These are phyloP conservation scores for Aristolochia fimbriata DNA, from an alignment of 164 flowering plant species.

Conservation along the genomic window DNA sequence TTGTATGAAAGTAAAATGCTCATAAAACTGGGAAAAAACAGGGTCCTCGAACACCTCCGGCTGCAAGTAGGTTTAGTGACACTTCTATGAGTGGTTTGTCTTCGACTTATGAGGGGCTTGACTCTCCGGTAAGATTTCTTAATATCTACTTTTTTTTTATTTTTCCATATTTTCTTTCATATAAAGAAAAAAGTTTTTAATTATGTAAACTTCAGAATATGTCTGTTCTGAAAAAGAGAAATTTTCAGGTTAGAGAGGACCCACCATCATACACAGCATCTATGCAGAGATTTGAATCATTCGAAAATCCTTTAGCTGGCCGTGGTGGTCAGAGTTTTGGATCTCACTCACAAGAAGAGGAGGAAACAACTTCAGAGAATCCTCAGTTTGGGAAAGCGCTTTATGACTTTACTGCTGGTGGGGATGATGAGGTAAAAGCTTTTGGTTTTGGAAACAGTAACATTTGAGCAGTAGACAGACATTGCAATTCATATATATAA, in stretches of 20 bases:
- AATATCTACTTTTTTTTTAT: conserved; percentile 1
- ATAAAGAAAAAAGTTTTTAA: no score
- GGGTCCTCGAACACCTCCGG: conserved; percentile 39
- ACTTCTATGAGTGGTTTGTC: conserved; percentile 31
- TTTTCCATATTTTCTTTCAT: not conserved
- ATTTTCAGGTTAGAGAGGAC: conserved; percentile 80
- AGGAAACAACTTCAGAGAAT: conserved; percentile 44
- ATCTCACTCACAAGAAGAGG: conserved; percentile 37
- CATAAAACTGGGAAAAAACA: conserved; percentile 16
- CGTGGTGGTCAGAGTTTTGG: conserved; percentile 49
- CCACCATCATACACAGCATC: conserved; percentile 77
- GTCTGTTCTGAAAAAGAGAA: conserved; percentile 1
- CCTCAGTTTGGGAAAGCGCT: conserved; percentile 74
- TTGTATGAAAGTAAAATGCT: no score
- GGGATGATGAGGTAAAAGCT: conserved; percentile 82
- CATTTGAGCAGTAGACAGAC: not conserved
- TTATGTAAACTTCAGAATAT: not conserved
- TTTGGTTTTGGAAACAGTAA: not conserved
- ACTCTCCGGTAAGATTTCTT: conserved; percentile 58
- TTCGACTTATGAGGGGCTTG: conserved; percentile 38
- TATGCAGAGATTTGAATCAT: conserved; percentile 61
- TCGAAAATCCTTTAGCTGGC: conserved; percentile 82
- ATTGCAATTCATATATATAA: not conserved
- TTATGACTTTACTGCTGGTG: conserved; percentile 97
- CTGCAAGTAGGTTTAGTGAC: conserved; percentile 47